phyloP scores from a whole-genome alignment of 345 rosid species.

The Citrus reticulata region DNA sequence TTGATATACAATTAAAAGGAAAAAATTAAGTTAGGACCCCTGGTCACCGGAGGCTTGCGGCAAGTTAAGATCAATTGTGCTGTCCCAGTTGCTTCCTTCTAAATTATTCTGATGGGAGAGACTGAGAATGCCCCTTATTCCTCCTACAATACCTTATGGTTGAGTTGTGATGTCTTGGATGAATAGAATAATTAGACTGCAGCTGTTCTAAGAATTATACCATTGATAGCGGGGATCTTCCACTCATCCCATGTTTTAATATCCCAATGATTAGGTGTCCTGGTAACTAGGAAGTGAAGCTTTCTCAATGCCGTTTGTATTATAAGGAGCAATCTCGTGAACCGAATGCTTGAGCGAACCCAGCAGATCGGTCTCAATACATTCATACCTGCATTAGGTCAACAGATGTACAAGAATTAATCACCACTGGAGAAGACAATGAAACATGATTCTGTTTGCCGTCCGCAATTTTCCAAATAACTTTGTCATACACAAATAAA shows the following conservation, averaged over 20 bases:
- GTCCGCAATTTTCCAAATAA: neutral
- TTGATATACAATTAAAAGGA: neutral
- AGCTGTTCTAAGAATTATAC: neutral
- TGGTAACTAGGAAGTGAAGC: slow-evolving; percentile 16
- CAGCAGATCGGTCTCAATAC: slow-evolving; percentile 40
- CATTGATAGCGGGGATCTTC: neutral
- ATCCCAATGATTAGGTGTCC: neutral
- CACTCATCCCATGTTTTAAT: neutral
- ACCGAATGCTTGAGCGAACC: slow-evolving; percentile 20
- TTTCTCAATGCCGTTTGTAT: slow-evolving; percentile 24
- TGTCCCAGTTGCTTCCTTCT: neutral
- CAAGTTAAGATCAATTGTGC: neutral
- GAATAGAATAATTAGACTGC: neutral
- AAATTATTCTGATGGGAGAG: neutral
- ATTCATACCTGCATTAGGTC: slow-evolving; percentile 32
- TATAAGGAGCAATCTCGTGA: slow-evolving; percentile 40
- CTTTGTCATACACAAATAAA: neutral
- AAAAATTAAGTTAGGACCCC: neutral
- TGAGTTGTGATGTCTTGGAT: neutral
- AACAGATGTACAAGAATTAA: neutral
- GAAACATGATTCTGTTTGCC: neutral
- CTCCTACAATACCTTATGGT: neutral
- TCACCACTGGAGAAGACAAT: neutral
- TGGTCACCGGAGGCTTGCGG: neutral
- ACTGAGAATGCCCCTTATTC: neutral